Evolutionary conservation across 225 moss, liverwort and hornwort genomes (phyloP), one percentile per base, ranked within the genome.

Genomic region (Bryum argenteum): DNA sequence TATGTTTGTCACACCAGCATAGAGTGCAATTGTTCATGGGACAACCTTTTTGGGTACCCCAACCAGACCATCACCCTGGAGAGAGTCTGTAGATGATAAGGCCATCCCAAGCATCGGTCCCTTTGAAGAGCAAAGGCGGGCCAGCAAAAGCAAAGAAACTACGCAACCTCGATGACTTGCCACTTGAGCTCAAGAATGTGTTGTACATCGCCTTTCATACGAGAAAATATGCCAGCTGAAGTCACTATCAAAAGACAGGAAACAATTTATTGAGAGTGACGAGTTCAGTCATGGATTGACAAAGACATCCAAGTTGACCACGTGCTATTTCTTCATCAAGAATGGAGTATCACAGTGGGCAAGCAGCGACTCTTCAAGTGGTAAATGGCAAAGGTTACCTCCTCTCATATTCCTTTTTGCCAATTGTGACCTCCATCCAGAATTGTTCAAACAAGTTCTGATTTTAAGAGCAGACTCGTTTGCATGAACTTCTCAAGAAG

Each of bases 401-500:
- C 52, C 77, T 0, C 1, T 26, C 0, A 40, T 18, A 1, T 62
- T 43, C 21, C 73, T 80, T 2, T 77, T 74, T 20, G 0, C 2
- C 1, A 0, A 61, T 58, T 80, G 80, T n/a, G 11, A 8, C 0
- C 84, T 81, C 0, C 61, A 81, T 12, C 14, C 48, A 0, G 71
- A 73, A 3, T 16, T 72, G 9, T 78, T 75, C 43, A 78, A 84
- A 9, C 78, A 80, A 5, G 72, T 61, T 11, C 67, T 75, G 0
- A 1, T 72, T 0, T 78, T 0, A 44, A 8, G 0, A 20, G 19
- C 1, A 78, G 81, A 0, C 47, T 81, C 0, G 16, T 78, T 2
- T 78, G 78, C n/a, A 64, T 68, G 18, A 72, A 81, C 22, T 53
- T 76, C 6, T 78, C 81, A n/a, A n/a, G 0, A 79, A 72, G 28